Evolutionary conservation across 192 early-diverging fungal species (phyloP), one percentile per base, ranked within the genome.

Genomic region (Rhizophagus sp.): DNA sequence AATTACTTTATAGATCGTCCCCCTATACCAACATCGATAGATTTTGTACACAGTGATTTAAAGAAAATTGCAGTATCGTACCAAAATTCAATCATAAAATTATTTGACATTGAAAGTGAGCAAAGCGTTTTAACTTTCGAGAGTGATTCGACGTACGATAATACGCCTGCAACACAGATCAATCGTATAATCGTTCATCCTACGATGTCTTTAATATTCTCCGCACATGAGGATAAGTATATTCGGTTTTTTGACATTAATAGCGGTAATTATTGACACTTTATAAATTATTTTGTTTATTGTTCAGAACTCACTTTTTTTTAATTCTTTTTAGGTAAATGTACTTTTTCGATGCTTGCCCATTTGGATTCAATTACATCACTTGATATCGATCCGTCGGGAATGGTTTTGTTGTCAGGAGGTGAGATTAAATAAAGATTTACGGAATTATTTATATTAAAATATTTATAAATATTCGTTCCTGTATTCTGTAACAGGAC

Each of bases 61-160:
- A 88, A 84, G 73, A 87, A 88, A 82, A 71, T 95, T 49, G 88
- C 89, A 1, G 92, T 94, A 22, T 84, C 87, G 12, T 94, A 91
- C 77, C 83, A 84, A 70, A 91, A 94, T 80, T 83, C 89, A 8
- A 85, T 85, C 11, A 87, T 94, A n/a, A 88, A 90, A 81, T 61
- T 95, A 27, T 93, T 89, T 84, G 95, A 96, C 86, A 87, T 93
- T 52, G 94, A 95, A 81, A 94, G 92, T 7, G 93, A 92, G 24
- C 83, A 88, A 80, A 82, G 82, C 22, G 81, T 91, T 27, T 33
- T 91, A 64, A 83, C 81, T 0, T 89, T 92, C 24, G 83, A 88
- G 77, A 88, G 90, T 77, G 79, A 88, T 61, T 88, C 88, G 41
- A 89, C 85, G 17, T 94, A 86, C 87, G 93, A 95, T 81, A 85